A percentile compares a stretch with the other conserved stretches of the same genome.
These are phyloP conservation scores for Quercus gilva DNA, from an alignment of 306 rosid species.

Conservation along the genomic window DNA sequence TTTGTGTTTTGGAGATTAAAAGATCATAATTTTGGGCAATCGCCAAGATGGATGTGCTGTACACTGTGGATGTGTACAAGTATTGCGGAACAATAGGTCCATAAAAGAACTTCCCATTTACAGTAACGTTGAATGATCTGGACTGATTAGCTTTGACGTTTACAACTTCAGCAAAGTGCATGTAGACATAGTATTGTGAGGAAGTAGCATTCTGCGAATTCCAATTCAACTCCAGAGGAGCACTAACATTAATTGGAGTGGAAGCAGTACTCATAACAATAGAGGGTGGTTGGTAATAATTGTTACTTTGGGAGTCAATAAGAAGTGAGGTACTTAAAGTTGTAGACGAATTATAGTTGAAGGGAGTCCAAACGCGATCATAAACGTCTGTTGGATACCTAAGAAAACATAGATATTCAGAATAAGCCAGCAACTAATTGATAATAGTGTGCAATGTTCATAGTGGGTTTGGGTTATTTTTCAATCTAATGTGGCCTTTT, in stretches of 20 bases:
- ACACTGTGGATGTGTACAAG: background rate
- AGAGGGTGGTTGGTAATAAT: slow-evolving; percentile 15
- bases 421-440: too few species aligned
- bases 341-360: background rate
- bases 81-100: slow-evolving; percentile 7
- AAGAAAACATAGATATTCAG: background rate
- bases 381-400: slow-evolving; percentile 37
- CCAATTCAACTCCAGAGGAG: slow-evolving; percentile 15
- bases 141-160: slow-evolving; percentile 17
- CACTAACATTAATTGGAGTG: slow-evolving; percentile 15
- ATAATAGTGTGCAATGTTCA: too few species aligned
- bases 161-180: slow-evolving; percentile 35
- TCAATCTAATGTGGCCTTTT: too few species aligned
- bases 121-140: slow-evolving; percentile 18
- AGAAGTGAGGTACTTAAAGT: slow-evolving; percentile 7
- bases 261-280: slow-evolving; percentile 35
- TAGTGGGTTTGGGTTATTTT: too few species aligned
- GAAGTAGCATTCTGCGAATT: background rate
- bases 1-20: background rate
- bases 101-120: slow-evolving; percentile 4
- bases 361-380: slow-evolving; percentile 31
- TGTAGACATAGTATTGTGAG: slow-evolving; percentile 9
- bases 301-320: background rate
- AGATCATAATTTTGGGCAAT: background rate
- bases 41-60: background rate